These are phyloP conservation scores for Tillandsia leiboldiana DNA, from an alignment of 176 grass and related monocot species.

Conservation along the genomic window DNA sequence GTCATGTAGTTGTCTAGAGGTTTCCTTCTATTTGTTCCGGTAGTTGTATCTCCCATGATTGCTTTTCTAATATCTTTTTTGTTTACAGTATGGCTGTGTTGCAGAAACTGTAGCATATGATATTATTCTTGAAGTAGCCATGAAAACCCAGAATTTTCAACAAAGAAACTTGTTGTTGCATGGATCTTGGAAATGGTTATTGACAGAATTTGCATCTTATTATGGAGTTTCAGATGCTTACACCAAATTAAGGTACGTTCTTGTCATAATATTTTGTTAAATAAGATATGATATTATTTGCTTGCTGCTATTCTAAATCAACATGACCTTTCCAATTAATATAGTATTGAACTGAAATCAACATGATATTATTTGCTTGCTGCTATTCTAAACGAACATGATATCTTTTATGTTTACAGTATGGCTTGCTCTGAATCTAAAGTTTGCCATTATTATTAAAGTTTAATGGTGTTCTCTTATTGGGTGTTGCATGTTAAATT, in stretches of 20 bases:
- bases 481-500: not conserved
- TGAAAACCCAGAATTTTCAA: constrained; percentile 82
- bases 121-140: constrained; percentile 87
- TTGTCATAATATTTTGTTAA: not conserved
- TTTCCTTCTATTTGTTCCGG: not conserved
- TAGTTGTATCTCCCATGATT: not conserved
- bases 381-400: not conserved
- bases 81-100: constrained; percentile 53
- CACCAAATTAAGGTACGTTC: constrained; percentile 58
- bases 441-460: not conserved
- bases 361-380: not conserved
- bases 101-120: constrained; percentile 98
- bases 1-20: not conserved
- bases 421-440: not conserved
- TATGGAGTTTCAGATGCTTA: constrained; percentile 97
- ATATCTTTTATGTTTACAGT: not conserved
- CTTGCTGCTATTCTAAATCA: not conserved
- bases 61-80: not conserved
- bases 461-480: not conserved
- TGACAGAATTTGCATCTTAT: constrained; percentile 88
- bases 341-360: not conserved
- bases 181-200: constrained; percentile 93
- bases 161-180: constrained; percentile 76
- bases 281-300: not conserved
- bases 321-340: not conserved